phyloP scores from a whole-genome alignment of 768 basidiomycete genomes.

The Mycena rebaudengoi region DNA sequence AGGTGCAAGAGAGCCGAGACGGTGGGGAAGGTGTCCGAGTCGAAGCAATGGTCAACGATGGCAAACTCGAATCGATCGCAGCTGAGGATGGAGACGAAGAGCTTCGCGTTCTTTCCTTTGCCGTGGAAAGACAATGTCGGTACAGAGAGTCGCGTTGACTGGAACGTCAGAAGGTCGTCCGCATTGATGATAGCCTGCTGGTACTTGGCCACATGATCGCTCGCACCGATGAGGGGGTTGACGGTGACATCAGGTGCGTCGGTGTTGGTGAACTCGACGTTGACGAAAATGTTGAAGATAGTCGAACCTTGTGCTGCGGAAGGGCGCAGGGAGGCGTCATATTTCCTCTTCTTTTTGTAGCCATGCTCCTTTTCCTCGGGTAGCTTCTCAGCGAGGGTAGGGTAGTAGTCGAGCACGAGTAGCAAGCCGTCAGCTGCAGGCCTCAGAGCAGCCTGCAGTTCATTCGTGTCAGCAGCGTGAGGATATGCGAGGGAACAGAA shows the following conservation, averaged over 20 bases:
- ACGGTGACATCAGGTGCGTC: no score
- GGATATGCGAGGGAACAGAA: neutral
- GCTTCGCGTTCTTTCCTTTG: neutral
- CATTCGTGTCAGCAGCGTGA: neutral
- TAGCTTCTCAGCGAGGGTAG: neutral
- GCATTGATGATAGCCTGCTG: slow-evolving; percentile 5
- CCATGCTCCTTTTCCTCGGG: neutral
- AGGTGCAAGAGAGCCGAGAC: no score
- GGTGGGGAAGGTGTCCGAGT: no score
- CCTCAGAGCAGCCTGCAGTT: neutral
- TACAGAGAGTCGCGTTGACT: neutral
- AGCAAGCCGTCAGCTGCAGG: neutral
- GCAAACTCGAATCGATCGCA: no score
- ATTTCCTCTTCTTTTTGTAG: neutral
- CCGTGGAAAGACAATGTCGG: slow-evolving; percentile 6
- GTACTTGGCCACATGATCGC: neutral
- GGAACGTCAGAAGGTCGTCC: neutral
- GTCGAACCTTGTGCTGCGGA: neutral
- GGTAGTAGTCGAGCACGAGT: neutral
- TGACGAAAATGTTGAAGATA: neutral
- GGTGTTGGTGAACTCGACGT: neutral
- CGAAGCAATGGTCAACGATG: no score
- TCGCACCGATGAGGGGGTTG: neutral
- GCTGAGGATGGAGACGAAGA: slow-evolving; percentile 1
- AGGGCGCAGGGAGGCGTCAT: slow-evolving; percentile 2